Base-by-base conservation (phyloP, 2,329 filamentous ascomycete genomes). In the Corynespora cassiicola region DNA sequence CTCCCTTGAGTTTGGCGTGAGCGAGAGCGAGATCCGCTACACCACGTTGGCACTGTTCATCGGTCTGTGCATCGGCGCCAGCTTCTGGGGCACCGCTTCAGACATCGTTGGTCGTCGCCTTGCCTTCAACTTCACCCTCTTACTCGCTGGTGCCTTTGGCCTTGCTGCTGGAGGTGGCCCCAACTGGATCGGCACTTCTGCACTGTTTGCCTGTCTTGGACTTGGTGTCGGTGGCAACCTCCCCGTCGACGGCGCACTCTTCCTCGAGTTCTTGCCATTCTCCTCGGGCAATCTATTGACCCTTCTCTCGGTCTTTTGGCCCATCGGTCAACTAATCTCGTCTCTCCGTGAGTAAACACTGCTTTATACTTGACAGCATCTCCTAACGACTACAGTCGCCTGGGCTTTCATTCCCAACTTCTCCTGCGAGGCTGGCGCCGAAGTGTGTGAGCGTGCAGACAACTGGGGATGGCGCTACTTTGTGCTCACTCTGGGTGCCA, bases 221-320 rank as follows among this genome's bases (percentile, higher is more conserved):
- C 54, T 73, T 9, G 71, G 70, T 25, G 66, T 72, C 6, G 71
- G 71, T 16, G 88, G 89, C 5, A 92, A 89, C 57, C 71, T 91
- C 14, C 86, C 86, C 1, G 86, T 91, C 1, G 88, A 92, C 63
- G 87, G 87, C 21, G 86, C 88, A 0, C 73, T 94, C 3, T 94
- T 95, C 63, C 76, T 95, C 23, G 90, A 95, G 59, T 92, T 92
- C 50, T 71, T 95, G 1, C 90, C 90, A 0, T 84, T 86, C 40
- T 80, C 84, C 0, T 86, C 82, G n/a, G 84, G 82, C 47, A 82
- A 83, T 20, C 77, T 94, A 10, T 73, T 94, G 19, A 94, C 88
- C 0, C 75, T 92, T 31, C 75, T 95, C n/a, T 90, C 87, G 6
- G 80, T 90, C 6, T 94, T 88, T 86, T 95, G 90, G 88, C 87